Base-by-base conservation (phyloP, 805 yeast species). In the Candida schatavii region DNA sequence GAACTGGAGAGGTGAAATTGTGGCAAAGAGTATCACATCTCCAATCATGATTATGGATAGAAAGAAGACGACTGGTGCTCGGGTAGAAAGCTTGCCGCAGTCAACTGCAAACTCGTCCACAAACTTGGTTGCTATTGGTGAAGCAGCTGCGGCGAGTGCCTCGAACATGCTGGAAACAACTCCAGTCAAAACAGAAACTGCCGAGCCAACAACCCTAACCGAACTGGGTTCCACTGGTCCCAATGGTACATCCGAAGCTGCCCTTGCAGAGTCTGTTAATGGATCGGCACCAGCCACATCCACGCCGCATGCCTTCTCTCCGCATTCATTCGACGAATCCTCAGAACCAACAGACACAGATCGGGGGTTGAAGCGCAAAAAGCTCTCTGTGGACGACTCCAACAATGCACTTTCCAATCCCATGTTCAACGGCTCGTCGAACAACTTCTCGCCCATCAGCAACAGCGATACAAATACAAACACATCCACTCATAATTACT, bases 1-100 rank as follows among this genome's bases (percentile, higher is more conserved):
- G 46, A 81, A 90, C 59, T 57, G 69, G 42, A 56, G 69, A 6
- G 85, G 83, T 18, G 69, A 73, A 19, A 72, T 88, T 3, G 73
- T 91, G 14, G 97, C 90, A 5, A 82, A 82, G 52, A 79, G 80
- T 17, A 60, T 83, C 5, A 79, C 96, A 0, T 66, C 81, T 6
- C 80, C 88, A 4, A 86, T 91, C 23, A 83, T 88, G 83, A 89
- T 91, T 39, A 91, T 95, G 80, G 98, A 93, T 62, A 83, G 95
- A 62, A 95, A 91, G 73, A 90, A 88, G 62, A 73, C 78, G 17
- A 56, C 64, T 13, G 55, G 70, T 5, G n/a, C 41, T 14, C 42
- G 39, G 27, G 32, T 37, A 22, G 56, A 53, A 19, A 47, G 56
- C 9, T 30, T 50, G 19, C 50, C 56, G 5, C 45, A 45, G 32